These are phyloP conservation scores for Penicillium steckii DNA, from an alignment of 495 filamentous ascomycete species.

Conservation along the genomic window DNA sequence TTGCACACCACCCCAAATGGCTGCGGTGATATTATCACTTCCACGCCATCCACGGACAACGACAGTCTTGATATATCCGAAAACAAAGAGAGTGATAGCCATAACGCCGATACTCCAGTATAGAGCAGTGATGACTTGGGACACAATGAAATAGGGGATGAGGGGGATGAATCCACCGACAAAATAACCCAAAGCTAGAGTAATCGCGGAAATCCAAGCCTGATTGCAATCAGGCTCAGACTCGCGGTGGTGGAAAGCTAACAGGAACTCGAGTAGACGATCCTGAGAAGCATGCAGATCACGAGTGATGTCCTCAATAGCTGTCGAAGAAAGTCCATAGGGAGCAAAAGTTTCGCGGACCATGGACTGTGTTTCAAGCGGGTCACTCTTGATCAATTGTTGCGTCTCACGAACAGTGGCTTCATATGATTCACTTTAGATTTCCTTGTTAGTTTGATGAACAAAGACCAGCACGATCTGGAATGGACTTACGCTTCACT, in stretches of 20 bases:
- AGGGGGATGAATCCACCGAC: slow-evolving; percentile 71
- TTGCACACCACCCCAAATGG: slow-evolving; percentile 51
- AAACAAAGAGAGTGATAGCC: slow-evolving; percentile 63
- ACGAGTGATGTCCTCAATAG: slow-evolving; percentile 41
- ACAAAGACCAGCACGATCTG: neutral
- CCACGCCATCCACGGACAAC: slow-evolving; percentile 42
- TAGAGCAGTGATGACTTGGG: slow-evolving; percentile 56
- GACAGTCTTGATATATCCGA: slow-evolving; percentile 71
- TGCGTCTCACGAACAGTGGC: slow-evolving; percentile 45
- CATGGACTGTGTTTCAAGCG: slow-evolving; percentile 38
- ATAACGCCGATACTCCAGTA: slow-evolving; percentile 68
- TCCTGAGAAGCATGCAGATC: slow-evolving; percentile 47
- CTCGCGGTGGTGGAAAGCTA: slow-evolving; percentile 55
- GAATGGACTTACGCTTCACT: slow-evolving; percentile 59
- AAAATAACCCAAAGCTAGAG: slow-evolving; percentile 69
- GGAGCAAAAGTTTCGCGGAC: slow-evolving; percentile 51
- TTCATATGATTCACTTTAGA: slow-evolving; percentile 47
- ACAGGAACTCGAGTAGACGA: slow-evolving; percentile 54
- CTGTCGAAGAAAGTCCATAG: slow-evolving; percentile 44
- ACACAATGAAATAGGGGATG: slow-evolving; percentile 69
- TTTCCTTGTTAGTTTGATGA: neutral
- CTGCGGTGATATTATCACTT: slow-evolving; percentile 39
- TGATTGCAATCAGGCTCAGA: slow-evolving; percentile 50
- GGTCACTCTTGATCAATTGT: slow-evolving; percentile 36
- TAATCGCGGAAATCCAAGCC: slow-evolving; percentile 57